phyloP scores from a whole-genome alignment of 139 green algal species.

The Tetratostichococcus sp. region DNA sequence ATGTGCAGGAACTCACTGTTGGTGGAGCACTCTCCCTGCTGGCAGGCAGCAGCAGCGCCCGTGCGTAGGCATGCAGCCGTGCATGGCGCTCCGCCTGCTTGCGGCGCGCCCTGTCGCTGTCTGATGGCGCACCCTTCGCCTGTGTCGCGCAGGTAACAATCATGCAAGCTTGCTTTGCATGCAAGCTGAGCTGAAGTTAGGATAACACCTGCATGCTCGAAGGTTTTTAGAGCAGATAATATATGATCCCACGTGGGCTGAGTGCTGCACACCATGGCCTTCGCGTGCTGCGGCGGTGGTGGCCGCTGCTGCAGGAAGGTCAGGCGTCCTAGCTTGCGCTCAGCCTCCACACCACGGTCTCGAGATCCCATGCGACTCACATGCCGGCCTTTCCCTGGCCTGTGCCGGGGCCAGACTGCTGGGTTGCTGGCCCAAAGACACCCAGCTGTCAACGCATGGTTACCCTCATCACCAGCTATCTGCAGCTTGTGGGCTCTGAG shows the following conservation, averaged over 20 bases:
- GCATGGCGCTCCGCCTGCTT: too few relatives aligned
- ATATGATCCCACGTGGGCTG: neutral
- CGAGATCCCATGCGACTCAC: too few relatives aligned
- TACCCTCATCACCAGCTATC: too few relatives aligned
- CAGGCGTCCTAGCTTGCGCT: neutral
- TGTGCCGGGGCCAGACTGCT: too few relatives aligned
- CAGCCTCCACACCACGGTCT: neutral
- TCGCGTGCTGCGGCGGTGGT: too few relatives aligned
- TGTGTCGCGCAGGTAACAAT: neutral
- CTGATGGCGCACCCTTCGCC: neutral
- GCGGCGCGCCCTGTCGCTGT: neutral
- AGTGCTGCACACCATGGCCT: neutral
- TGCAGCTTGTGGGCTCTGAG: too few relatives aligned
- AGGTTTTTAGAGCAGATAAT: neutral
- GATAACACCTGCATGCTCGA: neutral
- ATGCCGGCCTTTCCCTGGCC: too few relatives aligned
- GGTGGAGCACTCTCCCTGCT: neutral
- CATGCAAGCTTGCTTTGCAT: too few relatives aligned
- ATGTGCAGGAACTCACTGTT: neutral
- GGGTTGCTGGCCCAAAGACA: too few relatives aligned
- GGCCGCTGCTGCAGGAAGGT: neutral
- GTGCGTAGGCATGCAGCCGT: neutral
- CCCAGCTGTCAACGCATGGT: too few relatives aligned
- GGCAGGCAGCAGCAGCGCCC: neutral
- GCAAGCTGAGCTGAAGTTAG: neutral